Base-by-base conservation (phyloP, 768 basidiomycete species). In the Lactarius evosmus region DNA sequence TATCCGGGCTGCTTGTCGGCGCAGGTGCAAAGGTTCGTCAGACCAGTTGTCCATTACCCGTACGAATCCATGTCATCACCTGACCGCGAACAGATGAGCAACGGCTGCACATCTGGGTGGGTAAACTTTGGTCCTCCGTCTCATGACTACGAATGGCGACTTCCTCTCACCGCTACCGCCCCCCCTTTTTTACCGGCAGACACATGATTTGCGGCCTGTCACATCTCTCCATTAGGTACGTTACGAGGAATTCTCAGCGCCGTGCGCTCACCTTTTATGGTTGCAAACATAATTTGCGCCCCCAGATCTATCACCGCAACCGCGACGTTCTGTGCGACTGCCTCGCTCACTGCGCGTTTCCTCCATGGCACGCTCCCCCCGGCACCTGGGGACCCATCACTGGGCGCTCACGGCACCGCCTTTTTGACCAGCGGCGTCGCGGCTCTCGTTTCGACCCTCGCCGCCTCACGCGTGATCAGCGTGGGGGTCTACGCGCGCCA, bases 21-120 rank as follows among this genome's bases (percentile, higher is more conserved):
- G 50, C 83, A 0, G 86, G 86, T 17, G 78, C 83, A 8, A 86
- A 69, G 53, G 68, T 69, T 11, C n/a, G 68, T 52, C 3, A 17
- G 14, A 32, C 0, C 4, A 41, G 12, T n/a, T n/a, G 36, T 38
- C 46, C 7, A 16, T 19, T 9, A 3, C 30, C 17, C 29, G 7
- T 4, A 25, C 2, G n/a, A 34, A 30, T 50, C 9, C 44, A 32
- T 36, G 25, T 19, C 34, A 22, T 46, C 25, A 14, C 34, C 40
- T 32, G 7, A 58, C 50, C 54, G 17, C 12, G 25, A 38, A 44
- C 41, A 82, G 85, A 70, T 86, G 58, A 76, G 80, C 17, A 85
- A 84, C 62, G 86, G 86, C 27, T 87, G 86, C 70, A 86, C 86
- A 12, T 87, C 85, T 19, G 85, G 85, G 84, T 85, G 72, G 27